A percentile compares a stretch with the other conserved stretches of the same genome.
These are phyloP conservation scores for Arthrinium phaeospermum DNA, from an alignment of 2,329 filamentous ascomycete genomes.

Conservation along the genomic window DNA sequence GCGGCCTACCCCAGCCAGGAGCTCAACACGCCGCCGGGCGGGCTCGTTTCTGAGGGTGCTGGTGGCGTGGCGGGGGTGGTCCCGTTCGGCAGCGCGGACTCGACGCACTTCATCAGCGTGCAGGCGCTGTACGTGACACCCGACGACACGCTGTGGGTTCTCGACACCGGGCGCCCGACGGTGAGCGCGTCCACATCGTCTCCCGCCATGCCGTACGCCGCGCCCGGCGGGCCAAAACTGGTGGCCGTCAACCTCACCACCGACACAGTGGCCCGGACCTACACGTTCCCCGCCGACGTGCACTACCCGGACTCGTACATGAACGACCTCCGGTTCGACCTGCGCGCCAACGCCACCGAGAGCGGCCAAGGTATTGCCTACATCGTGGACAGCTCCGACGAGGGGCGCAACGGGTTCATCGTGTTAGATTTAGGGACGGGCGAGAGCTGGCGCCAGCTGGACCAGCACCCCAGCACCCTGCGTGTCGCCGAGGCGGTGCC, in stretches of 20 bases:
- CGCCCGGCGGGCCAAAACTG: slow-evolving; percentile 51
- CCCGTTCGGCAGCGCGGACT: slow-evolving; percentile 50
- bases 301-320: slow-evolving; percentile 53
- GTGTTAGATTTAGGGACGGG: slow-evolving; percentile 50
- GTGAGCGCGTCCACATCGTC: slow-evolving; percentile 41
- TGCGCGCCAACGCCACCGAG: slow-evolving; percentile 45
- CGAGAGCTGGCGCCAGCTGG: slow-evolving; percentile 46
- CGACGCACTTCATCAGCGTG: slow-evolving; percentile 46
- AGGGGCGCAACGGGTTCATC: slow-evolving; percentile 52
- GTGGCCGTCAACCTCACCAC: slow-evolving; percentile 48
- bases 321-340: slow-evolving; percentile 53
- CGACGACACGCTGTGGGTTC: slow-evolving; percentile 50
- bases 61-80: slow-evolving; percentile 47
- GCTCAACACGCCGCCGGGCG: slow-evolving; percentile 40
- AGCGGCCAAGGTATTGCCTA: slow-evolving; percentile 49
- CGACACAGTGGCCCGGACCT: slow-evolving; percentile 43
- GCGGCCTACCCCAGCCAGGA: slow-evolving; percentile 49
- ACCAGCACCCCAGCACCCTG: slow-evolving; percentile 37
- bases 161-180: slow-evolving; percentile 51
- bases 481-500: slow-evolving; percentile 37
- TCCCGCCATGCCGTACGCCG: slow-evolving; percentile 48
- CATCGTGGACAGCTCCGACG: slow-evolving; percentile 50
- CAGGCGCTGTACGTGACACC: slow-evolving; percentile 52
- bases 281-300: slow-evolving; percentile 47
- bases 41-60: no score